These are phyloP conservation scores for Gentiana macrophylla DNA, from an alignment of 257 asterid genomes.

Conservation along the genomic window DNA sequence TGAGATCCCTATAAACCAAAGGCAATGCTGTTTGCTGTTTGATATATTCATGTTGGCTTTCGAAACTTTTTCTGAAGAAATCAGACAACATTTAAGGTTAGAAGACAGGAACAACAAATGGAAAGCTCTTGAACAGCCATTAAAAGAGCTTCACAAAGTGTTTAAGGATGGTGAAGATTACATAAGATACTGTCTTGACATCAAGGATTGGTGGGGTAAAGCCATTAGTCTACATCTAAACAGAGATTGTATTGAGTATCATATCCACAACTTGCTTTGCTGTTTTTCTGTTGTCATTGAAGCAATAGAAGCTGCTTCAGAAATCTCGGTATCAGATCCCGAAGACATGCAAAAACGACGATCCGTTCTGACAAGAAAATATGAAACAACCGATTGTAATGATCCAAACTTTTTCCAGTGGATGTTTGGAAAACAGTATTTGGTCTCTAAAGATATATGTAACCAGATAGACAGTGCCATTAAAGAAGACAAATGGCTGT, in stretches of 20 bases:
- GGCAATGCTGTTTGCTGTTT: conserved; percentile 60
- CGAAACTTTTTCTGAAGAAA: conserved; percentile 53
- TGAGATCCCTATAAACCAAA: conserved; percentile 63
- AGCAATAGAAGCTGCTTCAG: conserved; percentile 84
- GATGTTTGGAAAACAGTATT: conserved; percentile 63
- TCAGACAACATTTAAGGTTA: conserved; percentile 45
- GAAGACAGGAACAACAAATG: conserved; percentile 62
- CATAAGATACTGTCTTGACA: conserved; percentile 46
- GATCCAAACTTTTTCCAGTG: conserved; percentile 48
- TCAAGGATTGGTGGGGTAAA: conserved; percentile 80
- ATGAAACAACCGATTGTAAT: conserved; percentile 37
- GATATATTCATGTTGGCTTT: conserved; percentile 57
- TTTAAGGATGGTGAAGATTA: conserved; percentile 63
- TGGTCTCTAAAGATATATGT: conserved; percentile 48
- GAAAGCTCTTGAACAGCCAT: conserved; percentile 68
- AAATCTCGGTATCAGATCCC: conserved; percentile 48
- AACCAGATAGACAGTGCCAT: conserved; percentile 41
- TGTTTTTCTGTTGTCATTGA: conserved; percentile 75
- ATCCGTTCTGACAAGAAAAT: conserved; percentile 38
- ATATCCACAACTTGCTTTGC: conserved; percentile 59
- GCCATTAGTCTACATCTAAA: conserved; percentile 59
- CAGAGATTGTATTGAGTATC: conserved; percentile 55
- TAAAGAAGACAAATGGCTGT: conserved; percentile 68
- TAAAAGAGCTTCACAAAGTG: conserved; percentile 63
- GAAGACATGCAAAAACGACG: conserved; percentile 59